These are phyloP conservation scores for Populus pruinosa DNA, from an alignment of 345 rosid species.

Conservation along the genomic window DNA sequence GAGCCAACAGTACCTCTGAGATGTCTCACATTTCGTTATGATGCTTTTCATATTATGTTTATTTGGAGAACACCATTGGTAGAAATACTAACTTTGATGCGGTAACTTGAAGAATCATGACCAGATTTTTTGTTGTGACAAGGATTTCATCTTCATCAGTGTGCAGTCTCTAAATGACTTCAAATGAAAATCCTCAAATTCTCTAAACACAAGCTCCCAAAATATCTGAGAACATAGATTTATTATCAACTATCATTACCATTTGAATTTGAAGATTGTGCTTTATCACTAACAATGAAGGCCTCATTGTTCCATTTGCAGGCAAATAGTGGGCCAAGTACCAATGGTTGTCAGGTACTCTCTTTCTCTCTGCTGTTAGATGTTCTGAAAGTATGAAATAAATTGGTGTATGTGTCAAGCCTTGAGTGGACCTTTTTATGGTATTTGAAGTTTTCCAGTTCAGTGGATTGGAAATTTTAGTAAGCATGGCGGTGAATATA, in stretches of 20 bases:
- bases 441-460: not conserved
- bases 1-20: not conserved
- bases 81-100: not conserved
- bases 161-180: not conserved
- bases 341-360: constrained; percentile 88
- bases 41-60: not conserved
- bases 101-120: not conserved
- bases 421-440: not conserved
- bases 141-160: not conserved
- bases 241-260: not conserved
- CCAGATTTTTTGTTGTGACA: not conserved
- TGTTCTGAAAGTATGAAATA: not conserved
- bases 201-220: not conserved
- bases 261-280: not conserved
- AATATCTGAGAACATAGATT: not conserved
- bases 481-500: not conserved
- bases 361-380: constrained; percentile 5
- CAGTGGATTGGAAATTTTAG: not conserved
- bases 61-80: not conserved
- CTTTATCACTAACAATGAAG: not conserved
- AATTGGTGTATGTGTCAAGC: not conserved
- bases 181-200: not conserved
- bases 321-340: constrained; percentile 89
- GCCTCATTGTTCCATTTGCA: constrained; percentile 29
- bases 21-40: not conserved